Percentiles rank a stretch among this genome's conserved stretches.
phyloP scores from a whole-genome alignment of 495 filamentous ascomycete genomes.

The Xylaria longipes region DNA sequence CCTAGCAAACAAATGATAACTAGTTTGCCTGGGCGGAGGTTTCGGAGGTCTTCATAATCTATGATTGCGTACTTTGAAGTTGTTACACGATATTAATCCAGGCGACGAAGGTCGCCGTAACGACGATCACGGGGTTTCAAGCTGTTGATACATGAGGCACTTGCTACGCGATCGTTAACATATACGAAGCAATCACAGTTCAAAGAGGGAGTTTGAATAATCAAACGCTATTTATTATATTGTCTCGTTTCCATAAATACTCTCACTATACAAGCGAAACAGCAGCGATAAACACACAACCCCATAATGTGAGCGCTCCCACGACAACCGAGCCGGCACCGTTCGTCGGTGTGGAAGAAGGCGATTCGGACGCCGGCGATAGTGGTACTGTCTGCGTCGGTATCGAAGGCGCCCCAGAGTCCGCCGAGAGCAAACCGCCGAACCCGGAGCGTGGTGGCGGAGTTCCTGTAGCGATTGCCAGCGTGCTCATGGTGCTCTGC shows the following conservation, averaged over 20 bases:
- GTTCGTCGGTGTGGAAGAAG: slow-evolving; percentile 12
- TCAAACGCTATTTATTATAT: neutral
- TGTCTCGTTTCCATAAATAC: neutral
- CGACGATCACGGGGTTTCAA: neutral
- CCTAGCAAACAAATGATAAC: neutral
- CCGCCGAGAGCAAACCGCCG: slow-evolving; percentile 23
- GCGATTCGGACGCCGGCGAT: slow-evolving; percentile 3
- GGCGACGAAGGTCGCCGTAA: neutral
- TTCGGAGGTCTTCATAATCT: neutral
- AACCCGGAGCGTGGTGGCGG: slow-evolving; percentile 26
- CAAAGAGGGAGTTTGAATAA: neutral
- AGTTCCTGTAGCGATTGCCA: slow-evolving; percentile 30
- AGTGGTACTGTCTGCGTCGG: neutral
- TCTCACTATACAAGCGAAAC: slow-evolving; percentile 4
- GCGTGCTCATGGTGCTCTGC: slow-evolving; percentile 25
- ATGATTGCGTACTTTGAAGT: neutral
- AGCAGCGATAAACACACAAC: slow-evolving; percentile 17
- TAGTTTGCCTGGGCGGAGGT: neutral
- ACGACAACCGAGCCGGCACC: slow-evolving; percentile 20
- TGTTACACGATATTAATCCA: neutral
- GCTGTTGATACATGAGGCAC: neutral
- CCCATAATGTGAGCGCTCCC: slow-evolving; percentile 20
- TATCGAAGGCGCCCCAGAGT: slow-evolving; percentile 17
- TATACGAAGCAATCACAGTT: neutral
- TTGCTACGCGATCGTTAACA: neutral